Base-by-base conservation (phyloP, 2,329 filamentous ascomycete genomes). In the Fusarium lateritium region DNA sequence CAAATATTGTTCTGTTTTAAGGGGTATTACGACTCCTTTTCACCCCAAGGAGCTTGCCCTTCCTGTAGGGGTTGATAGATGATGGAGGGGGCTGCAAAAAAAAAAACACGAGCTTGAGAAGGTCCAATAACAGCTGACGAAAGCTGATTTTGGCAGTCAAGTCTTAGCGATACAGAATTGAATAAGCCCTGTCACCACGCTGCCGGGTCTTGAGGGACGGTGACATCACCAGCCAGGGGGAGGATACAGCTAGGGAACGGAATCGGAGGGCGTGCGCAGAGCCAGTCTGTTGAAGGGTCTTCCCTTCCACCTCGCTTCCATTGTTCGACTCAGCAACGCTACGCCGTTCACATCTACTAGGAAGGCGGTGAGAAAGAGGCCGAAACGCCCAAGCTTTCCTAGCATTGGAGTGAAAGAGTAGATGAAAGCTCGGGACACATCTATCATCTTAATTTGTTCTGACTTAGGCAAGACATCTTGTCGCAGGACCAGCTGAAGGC, bases 141-240 rank as follows among this genome's bases (percentile, higher is more conserved):
- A 47, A 61, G 46, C 46, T 61, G 51, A 52, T 51, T 33, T 22
- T 51, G 15, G 26, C 34, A 60, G 26, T 31, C 24, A 39, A 31
- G 14, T 45, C 40, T 39, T 42, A 33, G 54, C 51, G 51, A 54
- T 51, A 40, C 49, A 56, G 51, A 43, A 49, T 36, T 46, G 56
- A 65, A 62, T 57, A 65, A 65, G 61, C 62, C 61, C 46, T 70
- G 69, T 65, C 71, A 73, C 71, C 71, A 66, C 31, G 42, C 47
- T 57, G 65, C 64, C 53, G 67, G 67, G 69, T 69, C 62, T 65
- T 65, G 51, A 64, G 54, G 69, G 71, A 68, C 65, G 50, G 67
- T 74, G 72, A 74, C 72, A 74, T 74, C 72, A 74, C 67, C 56
- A 53, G 42, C 58, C 65, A 66, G 62, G 55, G 69, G 71, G 61